Percentiles rank a stretch among this genome's conserved stretches.
Evolutionary conservation across 352 stramenopile genomes (phyloP).

Genomic region (Phytophthora rubi): DNA sequence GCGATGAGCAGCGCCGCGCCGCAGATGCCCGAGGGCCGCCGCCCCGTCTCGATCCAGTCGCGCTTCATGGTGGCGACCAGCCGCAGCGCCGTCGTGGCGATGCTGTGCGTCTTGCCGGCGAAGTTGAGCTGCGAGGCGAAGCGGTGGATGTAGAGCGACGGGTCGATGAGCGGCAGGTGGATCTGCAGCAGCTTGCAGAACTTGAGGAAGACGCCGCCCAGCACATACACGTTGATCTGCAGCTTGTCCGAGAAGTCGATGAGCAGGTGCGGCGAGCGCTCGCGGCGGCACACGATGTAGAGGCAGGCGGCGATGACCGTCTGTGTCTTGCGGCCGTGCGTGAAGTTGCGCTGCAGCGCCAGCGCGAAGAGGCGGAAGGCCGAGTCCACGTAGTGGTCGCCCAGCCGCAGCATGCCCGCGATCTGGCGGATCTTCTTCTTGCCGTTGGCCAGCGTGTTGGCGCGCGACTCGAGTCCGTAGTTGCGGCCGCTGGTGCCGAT

Average conservation of each 20-base stretch:
- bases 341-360: constrained; percentile 97
- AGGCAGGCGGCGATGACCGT: constrained; percentile 98
- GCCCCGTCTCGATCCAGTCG: constrained; percentile 99
- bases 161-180: constrained; percentile 98
- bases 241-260: constrained; percentile 99
- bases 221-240: constrained; percentile 94
- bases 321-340: constrained; percentile 94
- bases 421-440: constrained; percentile 95
- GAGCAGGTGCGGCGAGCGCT: constrained; percentile 98
- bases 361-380: constrained; percentile 96
- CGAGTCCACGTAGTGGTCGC: constrained; percentile 96
- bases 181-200: constrained; percentile 95
- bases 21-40: constrained; percentile 97
- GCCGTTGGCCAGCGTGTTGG: constrained; percentile 96
- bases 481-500: constrained; percentile 89
- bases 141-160: constrained; percentile 97
- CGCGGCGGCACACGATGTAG: constrained; percentile 98
- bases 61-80: constrained; percentile 98
- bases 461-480: constrained; percentile 94
- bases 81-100: constrained; percentile 95
- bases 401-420: constrained; percentile 92
- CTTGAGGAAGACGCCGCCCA: constrained; percentile 89
- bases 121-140: constrained; percentile 99
- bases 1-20: constrained; percentile 97
- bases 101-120: constrained; percentile 92